These are phyloP conservation scores for Pinus taeda DNA, from an alignment of 75 land plant genomes.

Conservation along the genomic window DNA sequence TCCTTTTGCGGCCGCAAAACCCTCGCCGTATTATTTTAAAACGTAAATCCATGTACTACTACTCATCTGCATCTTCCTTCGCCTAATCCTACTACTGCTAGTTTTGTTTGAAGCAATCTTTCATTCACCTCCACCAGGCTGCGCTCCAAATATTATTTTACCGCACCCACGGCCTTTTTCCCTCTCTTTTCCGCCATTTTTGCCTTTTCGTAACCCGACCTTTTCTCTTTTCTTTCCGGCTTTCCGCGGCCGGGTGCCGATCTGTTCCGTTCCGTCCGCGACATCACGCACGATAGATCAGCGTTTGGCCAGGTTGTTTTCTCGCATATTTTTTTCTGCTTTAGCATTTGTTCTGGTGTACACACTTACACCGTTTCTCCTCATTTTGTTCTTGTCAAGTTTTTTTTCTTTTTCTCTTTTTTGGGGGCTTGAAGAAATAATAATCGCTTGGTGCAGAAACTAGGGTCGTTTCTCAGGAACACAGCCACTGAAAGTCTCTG, in stretches of 20 bases:
- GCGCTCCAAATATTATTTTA: neutral
- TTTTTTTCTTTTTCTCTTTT: neutral
- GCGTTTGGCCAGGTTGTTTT: neutral
- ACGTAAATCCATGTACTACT: neutral
- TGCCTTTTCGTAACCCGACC: slow-evolving; percentile 11
- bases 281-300: neutral
- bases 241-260: neutral
- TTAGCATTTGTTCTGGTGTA: neutral
- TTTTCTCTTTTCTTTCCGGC: neutral
- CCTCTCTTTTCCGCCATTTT: slow-evolving; percentile 11
- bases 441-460: neutral
- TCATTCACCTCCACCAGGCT: too few relatives aligned
- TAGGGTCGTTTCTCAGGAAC: neutral
- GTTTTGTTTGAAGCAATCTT: too few relatives aligned
- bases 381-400: neutral
- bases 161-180: slow-evolving; percentile 9
- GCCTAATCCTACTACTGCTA: too few relatives aligned
- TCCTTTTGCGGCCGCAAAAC: slow-evolving; percentile 3
- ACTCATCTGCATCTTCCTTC: neutral
- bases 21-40: slow-evolving; percentile 12
- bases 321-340: too few relatives aligned
- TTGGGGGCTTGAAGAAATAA: neutral
- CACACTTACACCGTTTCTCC: neutral
- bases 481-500: neutral
- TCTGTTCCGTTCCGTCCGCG: neutral